phyloP scores from a whole-genome alignment of 148 eudicot genomes.

The Hydrangea macrophylla region DNA sequence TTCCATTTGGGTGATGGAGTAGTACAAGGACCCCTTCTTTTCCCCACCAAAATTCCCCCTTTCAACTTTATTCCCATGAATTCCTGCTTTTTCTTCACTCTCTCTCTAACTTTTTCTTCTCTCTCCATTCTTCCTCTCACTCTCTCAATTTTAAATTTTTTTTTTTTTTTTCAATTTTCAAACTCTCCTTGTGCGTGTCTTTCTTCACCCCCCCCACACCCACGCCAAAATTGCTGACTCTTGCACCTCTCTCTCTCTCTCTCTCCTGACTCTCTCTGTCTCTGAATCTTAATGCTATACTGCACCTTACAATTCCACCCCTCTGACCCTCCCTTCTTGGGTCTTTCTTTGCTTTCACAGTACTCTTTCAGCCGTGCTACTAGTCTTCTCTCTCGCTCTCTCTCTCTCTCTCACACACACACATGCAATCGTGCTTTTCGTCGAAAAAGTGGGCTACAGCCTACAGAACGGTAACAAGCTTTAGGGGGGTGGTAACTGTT shows the following conservation, averaged over 20 bases:
- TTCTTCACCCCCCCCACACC: too few relatives aligned
- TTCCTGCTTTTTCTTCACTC: conserved; percentile 31
- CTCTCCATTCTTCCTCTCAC: conserved; percentile 18
- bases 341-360: too few relatives aligned
- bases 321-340: not conserved
- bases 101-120: conserved; percentile 37
- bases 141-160: too few relatives aligned
- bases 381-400: not conserved
- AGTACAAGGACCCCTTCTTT: conserved; percentile 56
- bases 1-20: conserved; percentile 86
- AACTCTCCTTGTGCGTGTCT: too few relatives aligned
- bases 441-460: too few relatives aligned
- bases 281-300: too few relatives aligned
- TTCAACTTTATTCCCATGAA: conserved; percentile 64
- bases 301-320: too few relatives aligned
- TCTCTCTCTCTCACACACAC: not conserved
- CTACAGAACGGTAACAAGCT: not conserved
- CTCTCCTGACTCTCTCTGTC: not conserved
- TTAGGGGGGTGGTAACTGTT: too few relatives aligned
- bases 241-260: not conserved
- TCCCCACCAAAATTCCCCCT: conserved; percentile 48
- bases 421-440: too few relatives aligned
- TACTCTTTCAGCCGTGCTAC: too few relatives aligned
- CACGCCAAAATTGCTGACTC: too few relatives aligned
- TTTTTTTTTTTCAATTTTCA: too few relatives aligned